These are phyloP conservation scores for Neoboletus brunneissimus DNA, from an alignment of 768 basidiomycete species.

Conservation along the genomic window DNA sequence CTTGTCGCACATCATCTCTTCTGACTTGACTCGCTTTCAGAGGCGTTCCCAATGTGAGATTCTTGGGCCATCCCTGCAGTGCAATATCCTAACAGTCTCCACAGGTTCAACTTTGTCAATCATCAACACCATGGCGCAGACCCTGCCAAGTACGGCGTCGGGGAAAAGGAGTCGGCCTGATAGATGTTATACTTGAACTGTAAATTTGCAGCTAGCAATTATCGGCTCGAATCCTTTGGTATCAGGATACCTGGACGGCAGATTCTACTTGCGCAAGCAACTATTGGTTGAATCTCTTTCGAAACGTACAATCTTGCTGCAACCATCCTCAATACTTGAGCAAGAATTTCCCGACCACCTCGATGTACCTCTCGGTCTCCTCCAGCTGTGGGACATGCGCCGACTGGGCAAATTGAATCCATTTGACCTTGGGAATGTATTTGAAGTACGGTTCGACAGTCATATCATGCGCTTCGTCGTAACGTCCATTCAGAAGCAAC, in stretches of 20 bases:
- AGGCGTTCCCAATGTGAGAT: slow-evolving; percentile 73
- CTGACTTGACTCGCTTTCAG: slow-evolving; percentile 36
- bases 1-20: slow-evolving; percentile 1
- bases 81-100: slow-evolving; percentile 7
- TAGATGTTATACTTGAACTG: slow-evolving; percentile 14
- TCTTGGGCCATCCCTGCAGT: background rate
- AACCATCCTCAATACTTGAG: slow-evolving; percentile 7
- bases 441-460: slow-evolving; percentile 34
- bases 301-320: background rate
- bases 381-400: slow-evolving; percentile 37
- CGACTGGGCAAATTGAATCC: slow-evolving; percentile 38
- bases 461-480: slow-evolving; percentile 36
- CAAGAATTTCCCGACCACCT: slow-evolving; percentile 33
- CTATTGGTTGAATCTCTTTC: background rate
- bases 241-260: background rate
- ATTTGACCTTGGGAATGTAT: slow-evolving; percentile 33
- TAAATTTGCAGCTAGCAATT: slow-evolving; percentile 5
- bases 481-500: slow-evolving; percentile 36
- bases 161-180: slow-evolving; percentile 25
- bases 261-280: background rate
- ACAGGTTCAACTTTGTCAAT: slow-evolving; percentile 93
- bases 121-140: slow-evolving; percentile 86
- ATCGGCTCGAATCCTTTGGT: background rate
- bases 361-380: slow-evolving; percentile 36
- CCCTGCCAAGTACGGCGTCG: slow-evolving; percentile 70